phyloP scores from a whole-genome alignment of 2,329 filamentous ascomycete genomes.

The Talaromyces sp. region DNA sequence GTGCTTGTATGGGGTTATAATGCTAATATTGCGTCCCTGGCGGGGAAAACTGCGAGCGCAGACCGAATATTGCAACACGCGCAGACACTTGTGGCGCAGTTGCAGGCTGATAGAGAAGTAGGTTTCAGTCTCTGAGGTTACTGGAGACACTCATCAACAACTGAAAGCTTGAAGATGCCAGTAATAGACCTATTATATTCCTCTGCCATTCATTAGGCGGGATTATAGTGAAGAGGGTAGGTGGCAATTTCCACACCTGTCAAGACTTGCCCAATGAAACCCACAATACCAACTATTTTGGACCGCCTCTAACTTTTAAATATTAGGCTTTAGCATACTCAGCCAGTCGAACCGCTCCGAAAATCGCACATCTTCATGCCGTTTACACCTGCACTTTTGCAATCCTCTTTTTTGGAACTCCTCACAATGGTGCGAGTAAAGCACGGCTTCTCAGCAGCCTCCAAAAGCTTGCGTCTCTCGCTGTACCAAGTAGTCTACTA shows the following conservation, averaged over 20 bases:
- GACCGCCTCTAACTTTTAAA: background rate
- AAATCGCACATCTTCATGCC: slow-evolving; percentile 31
- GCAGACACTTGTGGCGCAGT: slow-evolving; percentile 34
- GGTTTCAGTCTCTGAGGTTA: slow-evolving; percentile 8
- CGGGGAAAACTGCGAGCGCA: slow-evolving; percentile 26
- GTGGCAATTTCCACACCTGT: slow-evolving; percentile 4
- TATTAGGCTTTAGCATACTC: slow-evolving; percentile 37
- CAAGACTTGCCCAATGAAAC: background rate
- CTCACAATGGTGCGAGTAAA: slow-evolving; percentile 37
- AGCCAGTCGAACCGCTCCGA: slow-evolving; percentile 23
- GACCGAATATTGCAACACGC: slow-evolving; percentile 36
- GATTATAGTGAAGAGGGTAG: slow-evolving; percentile 41
- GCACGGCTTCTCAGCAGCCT: slow-evolving; percentile 22
- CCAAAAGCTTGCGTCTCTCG: slow-evolving; percentile 29
- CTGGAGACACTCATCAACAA: slow-evolving; percentile 15
- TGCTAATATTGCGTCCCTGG: slow-evolving; percentile 24
- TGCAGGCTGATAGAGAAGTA: slow-evolving; percentile 33
- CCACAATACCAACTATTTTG: background rate
- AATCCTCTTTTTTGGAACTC: slow-evolving; percentile 39
- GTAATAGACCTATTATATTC: slow-evolving; percentile 39
- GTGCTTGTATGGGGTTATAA: slow-evolving; percentile 34
- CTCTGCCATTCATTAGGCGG: slow-evolving; percentile 43
- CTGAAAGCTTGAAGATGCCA: slow-evolving; percentile 29
- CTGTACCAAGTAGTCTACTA: slow-evolving; percentile 26
- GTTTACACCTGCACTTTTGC: slow-evolving; percentile 39